Evolutionary conservation across 164 flowering plant species (phyloP).

Genomic region (Magnolia kwangsiensis): DNA sequence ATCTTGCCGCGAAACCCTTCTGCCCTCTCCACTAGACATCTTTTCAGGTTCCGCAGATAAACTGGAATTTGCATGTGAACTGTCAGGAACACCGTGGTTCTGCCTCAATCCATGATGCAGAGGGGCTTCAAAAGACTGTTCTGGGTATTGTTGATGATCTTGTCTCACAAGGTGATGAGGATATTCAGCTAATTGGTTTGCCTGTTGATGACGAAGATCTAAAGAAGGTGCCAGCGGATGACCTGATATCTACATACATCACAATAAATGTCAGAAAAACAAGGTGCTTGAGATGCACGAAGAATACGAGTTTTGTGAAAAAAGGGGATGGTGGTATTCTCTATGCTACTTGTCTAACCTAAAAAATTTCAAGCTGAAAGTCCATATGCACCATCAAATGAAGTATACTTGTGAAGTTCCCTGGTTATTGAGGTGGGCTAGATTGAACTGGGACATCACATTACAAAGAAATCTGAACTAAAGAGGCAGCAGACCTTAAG

Average conservation of each 20-base stretch:
- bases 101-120: background rate
- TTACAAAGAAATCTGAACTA: no score
- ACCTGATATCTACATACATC: background rate
- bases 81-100: background rate
- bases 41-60: background rate
- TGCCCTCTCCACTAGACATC: background rate
- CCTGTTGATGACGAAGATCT: background rate
- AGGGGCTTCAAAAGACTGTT: background rate
- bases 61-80: background rate
- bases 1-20: background rate
- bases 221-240: background rate
- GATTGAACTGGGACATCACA: no score
- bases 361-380: no score
- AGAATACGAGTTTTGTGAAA: no score
- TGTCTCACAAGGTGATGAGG: background rate
- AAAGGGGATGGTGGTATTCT: no score
- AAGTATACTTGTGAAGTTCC: no score
- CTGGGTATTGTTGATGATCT: background rate
- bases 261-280: no score
- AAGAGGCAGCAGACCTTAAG: no score
- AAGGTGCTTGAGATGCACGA: no score
- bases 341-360: no score
- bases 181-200: background rate
- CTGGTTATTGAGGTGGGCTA: no score
- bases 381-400: no score